These are phyloP conservation scores for Lyophyllum decastes DNA, from an alignment of 768 basidiomycete species.

Conservation along the genomic window DNA sequence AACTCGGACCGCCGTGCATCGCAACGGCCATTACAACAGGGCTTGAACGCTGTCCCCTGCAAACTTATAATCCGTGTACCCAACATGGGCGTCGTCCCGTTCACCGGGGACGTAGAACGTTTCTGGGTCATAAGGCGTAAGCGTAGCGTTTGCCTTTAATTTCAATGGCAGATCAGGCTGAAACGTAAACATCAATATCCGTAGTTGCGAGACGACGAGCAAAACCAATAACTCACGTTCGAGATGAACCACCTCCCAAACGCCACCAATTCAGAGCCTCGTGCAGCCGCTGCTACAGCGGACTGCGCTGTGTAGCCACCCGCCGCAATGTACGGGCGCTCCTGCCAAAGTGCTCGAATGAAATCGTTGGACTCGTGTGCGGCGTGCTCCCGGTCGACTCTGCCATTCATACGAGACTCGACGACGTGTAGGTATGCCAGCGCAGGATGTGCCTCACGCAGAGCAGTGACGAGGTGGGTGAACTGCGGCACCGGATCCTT, in stretches of 20 bases:
- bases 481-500: slow-evolving; percentile 56
- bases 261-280: slow-evolving; percentile 26
- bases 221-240: slow-evolving; percentile 25
- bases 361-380: slow-evolving; percentile 40
- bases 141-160: slow-evolving; percentile 12
- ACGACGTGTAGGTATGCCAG: slow-evolving; percentile 55
- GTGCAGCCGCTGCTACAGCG: slow-evolving; percentile 38
- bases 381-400: slow-evolving; percentile 8
- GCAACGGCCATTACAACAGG: too few species aligned
- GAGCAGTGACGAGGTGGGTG: slow-evolving; percentile 42
- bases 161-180: slow-evolving; percentile 11
- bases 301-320: slow-evolving; percentile 45
- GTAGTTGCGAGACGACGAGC: not conserved
- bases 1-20: too few species aligned
- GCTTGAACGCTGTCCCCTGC: not conserved
- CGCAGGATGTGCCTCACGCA: slow-evolving; percentile 40
- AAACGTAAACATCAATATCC: not conserved
- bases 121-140: slow-evolving; percentile 31
- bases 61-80: slow-evolving; percentile 32
- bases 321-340: slow-evolving; percentile 38
- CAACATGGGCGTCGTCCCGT: slow-evolving; percentile 20
- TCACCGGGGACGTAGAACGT: slow-evolving; percentile 42
- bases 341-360: slow-evolving; percentile 46
- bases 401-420: slow-evolving; percentile 35
- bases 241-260: slow-evolving; percentile 33